Conservation (phyloP, 1,284 basidiomycete species). For the Ustilago esculenta region DNA sequence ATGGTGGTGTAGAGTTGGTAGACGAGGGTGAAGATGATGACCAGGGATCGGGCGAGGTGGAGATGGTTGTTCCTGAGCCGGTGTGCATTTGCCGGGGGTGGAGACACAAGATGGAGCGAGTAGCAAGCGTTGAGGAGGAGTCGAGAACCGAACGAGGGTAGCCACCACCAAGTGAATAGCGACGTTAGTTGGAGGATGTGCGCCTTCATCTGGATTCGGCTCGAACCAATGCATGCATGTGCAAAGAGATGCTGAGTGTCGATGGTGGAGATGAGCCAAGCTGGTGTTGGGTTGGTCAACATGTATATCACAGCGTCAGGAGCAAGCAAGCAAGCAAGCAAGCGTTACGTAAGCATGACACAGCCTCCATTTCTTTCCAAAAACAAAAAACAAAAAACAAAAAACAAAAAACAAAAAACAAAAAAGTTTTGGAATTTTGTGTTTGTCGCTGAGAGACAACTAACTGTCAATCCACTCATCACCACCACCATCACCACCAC, state of each 20-base stretch:
- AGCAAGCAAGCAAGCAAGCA: too few species aligned
- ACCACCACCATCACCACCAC: neutral
- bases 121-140: slow-evolving; percentile 24
- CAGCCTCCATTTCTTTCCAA: slow-evolving; percentile 20
- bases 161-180: slow-evolving; percentile 42
- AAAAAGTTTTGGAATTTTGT: slow-evolving; percentile 7
- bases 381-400: too few species aligned
- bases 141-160: slow-evolving; percentile 35
- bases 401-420: too few species aligned
- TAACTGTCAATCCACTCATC: too few species aligned
- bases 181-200: slow-evolving; percentile 27
- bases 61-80: slow-evolving; percentile 16
- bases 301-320: too few species aligned
- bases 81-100: slow-evolving; percentile 4
- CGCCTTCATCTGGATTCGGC: slow-evolving; percentile 11
- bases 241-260: neutral
- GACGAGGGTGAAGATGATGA: slow-evolving; percentile 76
- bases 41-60: slow-evolving; percentile 69
- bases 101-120: slow-evolving; percentile 10
- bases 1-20: slow-evolving; percentile 75
- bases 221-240: too few species aligned
- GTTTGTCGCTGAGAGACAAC: too few species aligned
- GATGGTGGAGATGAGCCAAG: neutral
- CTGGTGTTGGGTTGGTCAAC: slow-evolving; percentile 6
- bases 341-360: slow-evolving; percentile 37